A percentile compares a stretch with the other conserved stretches of the same genome.
phyloP scores from a whole-genome alignment of 768 basidiomycete species.

The Termitomyces sp. region DNA sequence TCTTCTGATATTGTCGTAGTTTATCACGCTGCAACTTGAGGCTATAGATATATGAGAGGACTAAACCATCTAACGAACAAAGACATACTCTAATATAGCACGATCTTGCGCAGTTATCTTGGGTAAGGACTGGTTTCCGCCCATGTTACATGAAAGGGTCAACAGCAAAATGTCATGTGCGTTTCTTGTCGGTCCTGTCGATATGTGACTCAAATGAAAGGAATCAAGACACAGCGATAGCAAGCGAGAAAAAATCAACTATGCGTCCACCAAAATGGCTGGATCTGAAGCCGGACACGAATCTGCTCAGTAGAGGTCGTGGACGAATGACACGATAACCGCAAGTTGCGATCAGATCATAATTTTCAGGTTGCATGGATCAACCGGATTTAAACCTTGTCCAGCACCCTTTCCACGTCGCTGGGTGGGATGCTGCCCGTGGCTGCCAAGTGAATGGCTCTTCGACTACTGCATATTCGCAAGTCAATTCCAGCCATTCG shows the following conservation, averaged over 20 bases:
- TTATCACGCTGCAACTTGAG: conserved; percentile 96
- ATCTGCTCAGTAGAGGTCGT: too few species aligned
- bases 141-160: conserved; percentile 37
- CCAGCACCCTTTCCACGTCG: not conserved
- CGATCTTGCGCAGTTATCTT: conserved; percentile 92
- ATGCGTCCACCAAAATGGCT: not conserved
- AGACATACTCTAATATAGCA: conserved; percentile 88
- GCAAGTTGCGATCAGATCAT: not conserved
- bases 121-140: conserved; percentile 66
- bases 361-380: not conserved
- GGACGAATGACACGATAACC: not conserved
- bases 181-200: not conserved
- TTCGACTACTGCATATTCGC: conserved; percentile 17
- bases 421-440: conserved; percentile 17
- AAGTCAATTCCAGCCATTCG: conserved; percentile 11
- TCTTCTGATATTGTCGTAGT: conserved; percentile 91
- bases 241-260: not conserved
- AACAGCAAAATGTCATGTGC: conserved; percentile 1
- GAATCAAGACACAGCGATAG: not conserved
- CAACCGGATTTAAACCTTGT: not conserved
- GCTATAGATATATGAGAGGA: conserved; percentile 34
- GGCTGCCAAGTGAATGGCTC: conserved; percentile 19
- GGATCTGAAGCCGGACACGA: not conserved
- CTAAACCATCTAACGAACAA: conserved; percentile 6
- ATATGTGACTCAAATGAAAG: not conserved